Base-by-base conservation (phyloP, 176 grass and related monocot species). In the Zea luxurians region DNA sequence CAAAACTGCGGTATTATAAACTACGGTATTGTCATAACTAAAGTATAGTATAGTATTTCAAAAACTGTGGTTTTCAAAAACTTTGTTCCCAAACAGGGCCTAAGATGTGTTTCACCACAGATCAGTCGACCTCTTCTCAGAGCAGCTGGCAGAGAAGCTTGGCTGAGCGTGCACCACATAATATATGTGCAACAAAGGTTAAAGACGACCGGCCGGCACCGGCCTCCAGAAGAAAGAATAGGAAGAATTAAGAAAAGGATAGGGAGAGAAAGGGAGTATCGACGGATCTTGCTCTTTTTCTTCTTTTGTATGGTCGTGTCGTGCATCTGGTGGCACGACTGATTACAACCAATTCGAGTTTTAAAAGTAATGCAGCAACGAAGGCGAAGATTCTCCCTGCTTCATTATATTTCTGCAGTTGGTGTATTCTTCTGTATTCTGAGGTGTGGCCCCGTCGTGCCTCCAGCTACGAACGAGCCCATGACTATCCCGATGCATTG, bases 301-400 rank as follows among this genome's bases (percentile, higher is more conserved):
- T 27, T 8, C n/a, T 53, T 0, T 3, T 8, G 15, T 67, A 48
- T 54, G 38, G 54, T 80, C 44, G 48, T 65, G 37, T 53, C 43
- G 72, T 70, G 71, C 79, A 83, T 73, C 75, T 46, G 79, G 80
- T 75, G 64, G 78, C 78, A 78, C 82, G 75, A 78, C 38, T 69
- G 72, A 48, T 84, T 66, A 37, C 77, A 69, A 86, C 70, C 13
- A 71, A 50, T 48, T 34, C 11, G 47, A 79, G 61, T 78, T 48
- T 80, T 74, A 80, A 42, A 74, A 82, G 76, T 37, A 53, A 73
- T 42, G 10, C 55, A 75, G 54, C 54, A 58, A 58, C 59, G 6
- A 75, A 43, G 18, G 48, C 54, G 45, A 44, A 74, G 52, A 81
- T 61, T 38, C 37, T 87, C 48, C 61, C 44, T 48, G 2, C 11